These are phyloP conservation scores for Thuidium tamariscinum DNA, from an alignment of 225 moss, liverwort and hornwort species.

Conservation along the genomic window DNA sequence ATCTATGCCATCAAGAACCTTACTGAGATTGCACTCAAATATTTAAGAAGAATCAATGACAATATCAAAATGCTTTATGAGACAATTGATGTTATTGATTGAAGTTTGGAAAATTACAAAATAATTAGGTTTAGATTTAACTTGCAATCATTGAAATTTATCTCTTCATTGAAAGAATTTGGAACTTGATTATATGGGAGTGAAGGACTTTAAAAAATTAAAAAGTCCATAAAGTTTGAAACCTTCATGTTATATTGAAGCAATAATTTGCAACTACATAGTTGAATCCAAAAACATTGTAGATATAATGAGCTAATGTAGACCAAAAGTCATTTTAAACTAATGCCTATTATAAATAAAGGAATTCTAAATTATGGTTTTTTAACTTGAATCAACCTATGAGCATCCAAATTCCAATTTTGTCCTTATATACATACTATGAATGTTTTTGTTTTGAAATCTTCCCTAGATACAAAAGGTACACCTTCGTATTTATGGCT, in stretches of 20 bases:
- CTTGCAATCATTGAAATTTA: background rate
- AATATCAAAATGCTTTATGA: rapidly evolving
- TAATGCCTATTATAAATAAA: too few species aligned
- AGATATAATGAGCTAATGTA: background rate
- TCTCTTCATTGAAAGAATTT: background rate
- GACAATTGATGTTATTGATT: background rate
- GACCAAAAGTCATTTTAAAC: rapidly evolving
- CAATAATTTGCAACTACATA: rapidly evolving
- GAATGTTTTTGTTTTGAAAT: background rate
- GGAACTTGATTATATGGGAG: background rate
- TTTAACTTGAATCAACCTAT: background rate
- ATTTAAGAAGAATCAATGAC: background rate
- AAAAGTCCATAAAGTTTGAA: background rate
- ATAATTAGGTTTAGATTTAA: rapidly evolving
- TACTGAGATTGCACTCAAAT: rapidly evolving
- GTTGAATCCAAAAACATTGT: too few species aligned
- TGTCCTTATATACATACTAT: rapidly evolving
- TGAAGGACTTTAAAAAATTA: rapidly evolving
- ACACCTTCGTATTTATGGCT: background rate
- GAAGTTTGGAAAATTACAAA: rapidly evolving
- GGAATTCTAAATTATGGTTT: rapidly evolving
- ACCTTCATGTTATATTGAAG: background rate
- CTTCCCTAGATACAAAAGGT: too few species aligned
- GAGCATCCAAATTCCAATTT: background rate
- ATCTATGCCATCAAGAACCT: too few species aligned